Conservation (phyloP, 352 stramenopile genomes). For the Phytophthora syringae region DNA sequence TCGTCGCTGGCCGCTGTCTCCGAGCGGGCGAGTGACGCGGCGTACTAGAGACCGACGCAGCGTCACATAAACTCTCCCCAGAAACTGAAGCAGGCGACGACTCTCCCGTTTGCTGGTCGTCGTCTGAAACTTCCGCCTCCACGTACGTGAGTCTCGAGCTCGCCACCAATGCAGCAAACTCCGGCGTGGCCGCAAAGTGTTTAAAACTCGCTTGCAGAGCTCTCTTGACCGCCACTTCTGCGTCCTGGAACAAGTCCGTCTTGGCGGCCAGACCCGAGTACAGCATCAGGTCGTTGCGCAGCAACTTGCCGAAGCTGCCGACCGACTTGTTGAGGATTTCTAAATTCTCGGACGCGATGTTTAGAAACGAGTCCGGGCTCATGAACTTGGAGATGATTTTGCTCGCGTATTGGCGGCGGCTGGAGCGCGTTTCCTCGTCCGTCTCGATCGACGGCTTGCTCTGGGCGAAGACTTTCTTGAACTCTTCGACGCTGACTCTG, state of each 20-base stretch:
- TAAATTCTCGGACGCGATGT: conserved; percentile 82
- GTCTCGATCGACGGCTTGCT: conserved; percentile 6
- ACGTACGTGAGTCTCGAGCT: conserved; percentile 65
- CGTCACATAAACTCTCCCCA: conserved; percentile 9
- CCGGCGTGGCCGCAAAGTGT: conserved; percentile 60
- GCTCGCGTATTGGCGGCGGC: conserved; percentile 75
- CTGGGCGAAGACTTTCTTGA: conserved; percentile 74
- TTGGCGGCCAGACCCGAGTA: conserved; percentile 77
- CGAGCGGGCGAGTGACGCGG: conserved; percentile 13
- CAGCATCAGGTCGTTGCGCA: conserved; percentile 80
- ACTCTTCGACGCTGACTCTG: conserved; percentile 85
- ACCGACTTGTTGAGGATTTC: conserved; percentile 85
- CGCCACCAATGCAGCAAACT: conserved; percentile 61
- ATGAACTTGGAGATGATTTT: conserved; percentile 91
- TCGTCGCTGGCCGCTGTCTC: conserved; percentile 39
- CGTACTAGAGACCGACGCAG: conserved; percentile 27
- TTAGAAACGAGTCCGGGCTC: conserved; percentile 79
- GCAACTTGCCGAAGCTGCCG: conserved; percentile 74
- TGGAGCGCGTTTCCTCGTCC: conserved; percentile 33
- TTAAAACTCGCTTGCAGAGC: conserved; percentile 76
- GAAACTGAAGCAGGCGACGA: conserved; percentile 2
- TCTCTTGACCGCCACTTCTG: conserved; percentile 73
- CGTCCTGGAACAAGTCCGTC: conserved; percentile 80
- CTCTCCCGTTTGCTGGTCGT: conserved; percentile 23
- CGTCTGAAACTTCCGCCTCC: conserved; percentile 13